Evolutionary conservation across 352 stramenopile genomes (phyloP), one percentile per base, ranked within the genome.

Genomic region (Elongisporangium prolatum): DNA sequence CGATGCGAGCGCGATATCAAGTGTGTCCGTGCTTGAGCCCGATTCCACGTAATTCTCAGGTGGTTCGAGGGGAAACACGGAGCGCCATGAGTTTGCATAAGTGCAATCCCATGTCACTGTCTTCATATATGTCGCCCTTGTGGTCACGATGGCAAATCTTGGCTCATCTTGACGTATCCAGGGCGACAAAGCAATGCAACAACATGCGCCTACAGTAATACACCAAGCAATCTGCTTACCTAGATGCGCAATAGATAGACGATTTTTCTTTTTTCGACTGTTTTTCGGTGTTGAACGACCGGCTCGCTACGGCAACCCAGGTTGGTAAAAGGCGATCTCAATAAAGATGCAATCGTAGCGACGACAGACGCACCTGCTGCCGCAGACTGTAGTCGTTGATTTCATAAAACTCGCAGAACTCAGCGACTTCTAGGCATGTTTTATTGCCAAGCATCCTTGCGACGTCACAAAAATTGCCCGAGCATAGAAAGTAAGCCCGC

Each of bases 381-480:
- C 67, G 49, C 34, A 90, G 63, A 21, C 28, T 81, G 52, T 68
- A 60, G 56, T 88, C 72, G 40, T 88, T 90, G 59, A 92, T 86
- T 21, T 77, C 69, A 58, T 86, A 74, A 16, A 76, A 74, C 25
- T 84, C 71, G 59, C 83, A 93, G 54, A 89, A 81, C 52, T 89
- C 79, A 13, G 83, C 80, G 37, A 93, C 78, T 64, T 91, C 83
- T 28, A 75, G 54, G 52, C 83, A 93, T 34, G 75, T 89, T 50
- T 84, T 89, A 56, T 77, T 64, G 8, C 80, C 75, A 50, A 93
- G 60, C 25, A 91, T 59, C 50, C 82, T 77, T 17, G 83, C 83
- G 56, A 93, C 78, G 52, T 93, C 77, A 58, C 83, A 93, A 50
- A 87, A 89, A 52, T 84, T 93, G n/a, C 80, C 83, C 16, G 60